Base-by-base conservation (phyloP, 768 basidiomycete species). In the Kwoniella dejecticola region DNA sequence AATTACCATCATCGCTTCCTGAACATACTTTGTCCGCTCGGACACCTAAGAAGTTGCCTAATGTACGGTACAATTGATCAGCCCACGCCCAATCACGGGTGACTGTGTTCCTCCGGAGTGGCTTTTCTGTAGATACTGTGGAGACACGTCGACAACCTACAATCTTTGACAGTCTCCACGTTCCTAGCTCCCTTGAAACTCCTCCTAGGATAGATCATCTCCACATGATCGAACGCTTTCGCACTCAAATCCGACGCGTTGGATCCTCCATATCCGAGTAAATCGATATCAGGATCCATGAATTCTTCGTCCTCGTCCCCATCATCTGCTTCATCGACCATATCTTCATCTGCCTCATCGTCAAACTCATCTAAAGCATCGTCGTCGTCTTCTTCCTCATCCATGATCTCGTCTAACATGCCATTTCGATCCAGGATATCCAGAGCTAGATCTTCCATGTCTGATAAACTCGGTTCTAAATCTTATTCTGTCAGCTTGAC, bases 21-120 rank as follows among this genome's bases (percentile, higher is more conserved):
- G 90, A 91, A 12, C 85, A 82, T 21, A 94, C 84, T 59, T 83
- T 89, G 77, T 93, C 88, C 54, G 91, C 88, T 42, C 79, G 78
- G 5, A 88, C 86, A 0, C 91, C 91, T 38, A 93, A 79, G 74
- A 90, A 93, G 75, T 90, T 93, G 36, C 91, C 91, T 91, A 21
- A 30, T 30, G 6, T 6, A 6, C 19, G 6, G 6, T 44, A 21
- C 60, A 0, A 59, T 8, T 17, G 36, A 38, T 38, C 17, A 17
- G 36, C 17, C 8, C 57, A 57, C 12, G 17, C 15, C 4, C 45
- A 27, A 3, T 17, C 31, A 33, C 49, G n/a, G n/a, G n/a, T n/a
- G n/a, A n/a, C n/a, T n/a, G n/a, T n/a, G n/a, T n/a, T n/a, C n/a
- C n/a, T n/a, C 13, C 55, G 24, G 19, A 42, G 11, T 7, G 41